These are phyloP conservation scores for Arabidopsis lyrata DNA, from an alignment of 441 rosid genomes.

Conservation along the genomic window DNA sequence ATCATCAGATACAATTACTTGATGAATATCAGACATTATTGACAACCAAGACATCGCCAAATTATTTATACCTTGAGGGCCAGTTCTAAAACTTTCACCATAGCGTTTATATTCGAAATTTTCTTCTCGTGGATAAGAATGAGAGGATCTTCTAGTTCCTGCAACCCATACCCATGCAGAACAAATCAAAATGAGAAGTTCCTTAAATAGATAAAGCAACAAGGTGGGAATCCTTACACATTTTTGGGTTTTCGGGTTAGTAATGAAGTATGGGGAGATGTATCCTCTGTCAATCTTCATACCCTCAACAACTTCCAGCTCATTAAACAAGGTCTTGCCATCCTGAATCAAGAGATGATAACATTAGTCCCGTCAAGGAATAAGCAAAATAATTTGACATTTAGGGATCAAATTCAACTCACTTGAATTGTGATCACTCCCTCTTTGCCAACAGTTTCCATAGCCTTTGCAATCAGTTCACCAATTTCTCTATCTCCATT, in stretches of 20 bases:
- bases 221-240: conserved; percentile 61
- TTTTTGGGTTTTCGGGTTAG: conserved; percentile 83
- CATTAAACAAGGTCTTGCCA: conserved; percentile 78
- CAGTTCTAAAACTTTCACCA: conserved; percentile 79
- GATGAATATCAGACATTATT: background rate
- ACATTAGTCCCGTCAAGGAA: conserved; percentile 5
- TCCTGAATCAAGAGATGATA: conserved; percentile 54
- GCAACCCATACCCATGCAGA: conserved; percentile 7
- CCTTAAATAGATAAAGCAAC: background rate
- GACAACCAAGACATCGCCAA: conserved; percentile 5
- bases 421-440: conserved; percentile 93
- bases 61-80: conserved; percentile 63
- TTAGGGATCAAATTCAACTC: conserved; percentile 36
- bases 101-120: conserved; percentile 65
- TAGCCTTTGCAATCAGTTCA: conserved; percentile 91
- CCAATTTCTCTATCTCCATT: conserved; percentile 97
- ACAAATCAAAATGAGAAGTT: background rate
- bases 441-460: conserved; percentile 97
- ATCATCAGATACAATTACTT: conserved; percentile 8
- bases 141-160: conserved; percentile 93
- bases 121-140: conserved; percentile 90
- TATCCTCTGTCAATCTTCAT: conserved; percentile 90
- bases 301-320: conserved; percentile 88
- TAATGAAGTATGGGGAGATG: conserved; percentile 84
- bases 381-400: background rate